Conservation (phyloP, 2,329 filamentous ascomycete species). For the Drechslera avenae region DNA sequence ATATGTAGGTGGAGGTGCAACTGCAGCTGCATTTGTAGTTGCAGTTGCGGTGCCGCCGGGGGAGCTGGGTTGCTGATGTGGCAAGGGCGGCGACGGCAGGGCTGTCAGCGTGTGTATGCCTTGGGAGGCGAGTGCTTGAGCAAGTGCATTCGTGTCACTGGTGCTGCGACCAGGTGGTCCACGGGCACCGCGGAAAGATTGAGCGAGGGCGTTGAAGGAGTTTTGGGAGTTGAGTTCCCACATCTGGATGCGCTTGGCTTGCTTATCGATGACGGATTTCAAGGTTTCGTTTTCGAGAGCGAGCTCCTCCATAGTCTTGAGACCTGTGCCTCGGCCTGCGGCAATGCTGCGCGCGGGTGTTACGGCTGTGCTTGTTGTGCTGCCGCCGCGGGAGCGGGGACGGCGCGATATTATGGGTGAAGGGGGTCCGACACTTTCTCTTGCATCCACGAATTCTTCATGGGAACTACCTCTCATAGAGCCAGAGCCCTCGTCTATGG, state of each 20-base stretch:
- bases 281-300: constrained; percentile 86
- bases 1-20: too few relatives aligned
- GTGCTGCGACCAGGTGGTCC: too few relatives aligned
- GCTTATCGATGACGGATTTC: constrained; percentile 82
- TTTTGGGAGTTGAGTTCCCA: constrained; percentile 93
- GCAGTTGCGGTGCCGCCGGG: too few relatives aligned
- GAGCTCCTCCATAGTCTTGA: constrained; percentile 83
- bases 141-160: too few relatives aligned
- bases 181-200: constrained; percentile 62
- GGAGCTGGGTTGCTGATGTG: constrained; percentile 13
- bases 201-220: constrained; percentile 81
- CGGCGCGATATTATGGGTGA: constrained; percentile 51
- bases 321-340: constrained; percentile 42
- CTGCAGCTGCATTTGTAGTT: too few relatives aligned
- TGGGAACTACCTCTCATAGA: constrained; percentile 40
- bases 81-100: constrained; percentile 36
- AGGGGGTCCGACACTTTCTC: constrained; percentile 63
- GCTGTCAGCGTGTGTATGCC: constrained; percentile 10
- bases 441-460: constrained; percentile 89
- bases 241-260: constrained; percentile 84
- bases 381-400: constrained; percentile 36
- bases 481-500: constrained; percentile 49
- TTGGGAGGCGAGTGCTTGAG: too few relatives aligned
- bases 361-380: constrained; percentile 9
- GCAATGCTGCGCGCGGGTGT: constrained; percentile 38